Percentiles rank a stretch among this genome's conserved stretches.
Conservation (phyloP, 352 stramenopile species). For the Blastocystis sp. region DNA sequence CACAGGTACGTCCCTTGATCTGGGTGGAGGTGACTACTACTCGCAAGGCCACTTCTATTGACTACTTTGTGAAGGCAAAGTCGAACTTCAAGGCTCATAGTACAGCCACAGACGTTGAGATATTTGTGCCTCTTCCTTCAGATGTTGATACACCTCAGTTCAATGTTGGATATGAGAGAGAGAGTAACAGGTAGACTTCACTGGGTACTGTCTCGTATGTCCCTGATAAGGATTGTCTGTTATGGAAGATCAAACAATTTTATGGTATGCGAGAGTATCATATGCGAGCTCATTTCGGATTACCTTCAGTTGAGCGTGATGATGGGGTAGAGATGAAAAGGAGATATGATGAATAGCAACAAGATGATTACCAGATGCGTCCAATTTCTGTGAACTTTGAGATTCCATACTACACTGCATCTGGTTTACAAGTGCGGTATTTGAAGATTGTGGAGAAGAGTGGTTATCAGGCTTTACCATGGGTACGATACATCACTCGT, state of each 20-base stretch:
- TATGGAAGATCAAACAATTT: conserved; percentile 99
- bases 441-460: conserved; percentile 99
- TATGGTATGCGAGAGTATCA: conserved; percentile 92
- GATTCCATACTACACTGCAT: conserved; percentile 84
- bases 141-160: conserved; percentile 97
- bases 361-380: conserved; percentile 78
- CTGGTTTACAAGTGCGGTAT: conserved; percentile 95
- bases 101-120: conserved; percentile 98
- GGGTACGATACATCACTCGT: conserved; percentile 98
- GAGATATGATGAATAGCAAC: conserved; percentile 53
- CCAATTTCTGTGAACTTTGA: conserved; percentile 74
- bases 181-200: conserved; percentile 17
- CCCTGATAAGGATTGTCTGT: conserved; percentile 90
- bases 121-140: conserved; percentile 93
- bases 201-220: conserved; percentile 75
- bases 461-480: conserved; percentile 95
- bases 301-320: conserved; percentile 84
- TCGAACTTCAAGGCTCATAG: conserved; percentile 94
- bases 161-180: conserved; percentile 74
- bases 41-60: conserved; percentile 69
- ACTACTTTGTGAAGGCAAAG: conserved; percentile 82
- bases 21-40: conserved; percentile 95
- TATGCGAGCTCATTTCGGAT: conserved; percentile 97
- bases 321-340: conserved; percentile 67
- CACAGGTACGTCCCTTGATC: conserved; percentile 96